Evolutionary conservation across 23 red algal species (phyloP).

Genomic region (Gracilaria vermiculophylla): DNA sequence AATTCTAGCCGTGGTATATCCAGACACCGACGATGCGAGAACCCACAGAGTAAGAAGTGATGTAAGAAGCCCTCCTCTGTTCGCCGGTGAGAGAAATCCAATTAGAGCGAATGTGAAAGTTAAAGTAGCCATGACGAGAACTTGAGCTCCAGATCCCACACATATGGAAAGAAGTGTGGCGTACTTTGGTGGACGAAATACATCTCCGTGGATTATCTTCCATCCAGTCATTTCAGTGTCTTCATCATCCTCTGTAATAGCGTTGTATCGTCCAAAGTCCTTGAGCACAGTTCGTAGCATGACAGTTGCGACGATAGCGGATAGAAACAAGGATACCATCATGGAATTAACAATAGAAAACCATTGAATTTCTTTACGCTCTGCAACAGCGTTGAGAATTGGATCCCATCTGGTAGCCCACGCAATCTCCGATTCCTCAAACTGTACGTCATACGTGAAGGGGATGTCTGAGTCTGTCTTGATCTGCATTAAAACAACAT

Average conservation of each 20-base stretch:
- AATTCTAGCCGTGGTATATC: conserved; percentile 67
- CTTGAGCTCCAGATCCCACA: conserved; percentile 85
- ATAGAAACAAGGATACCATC: conserved; percentile 90
- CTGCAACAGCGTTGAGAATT: conserved; percentile 55
- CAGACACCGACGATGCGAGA: conserved; percentile 60
- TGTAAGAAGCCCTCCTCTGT: conserved; percentile 91
- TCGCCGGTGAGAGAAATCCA: conserved; percentile 96
- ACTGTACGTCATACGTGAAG: conserved; percentile 88
- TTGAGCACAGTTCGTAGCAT: conserved; percentile 87
- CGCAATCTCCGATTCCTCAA: conserved; percentile 69
- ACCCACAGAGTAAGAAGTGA: conserved; percentile 80
- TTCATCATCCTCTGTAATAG: conserved; percentile 63
- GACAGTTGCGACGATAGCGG: conserved; percentile 85
- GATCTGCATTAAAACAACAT: background rate
- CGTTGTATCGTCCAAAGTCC: conserved; percentile 95
- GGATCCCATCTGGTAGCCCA: conserved; percentile 98
- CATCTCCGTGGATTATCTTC: conserved; percentile 95
- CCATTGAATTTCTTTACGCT: conserved; percentile 87
- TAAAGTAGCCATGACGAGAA: conserved; percentile 71
- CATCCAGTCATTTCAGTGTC: conserved; percentile 81
- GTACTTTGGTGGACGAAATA: conserved; percentile 78
- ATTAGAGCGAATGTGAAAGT: conserved; percentile 77
- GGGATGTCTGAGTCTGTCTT: conserved; percentile 17
- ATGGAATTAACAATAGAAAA: conserved; percentile 89
- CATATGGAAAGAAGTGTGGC: conserved; percentile 69